Conservation (phyloP, 495 filamentous ascomycete genomes). For the Neurospora hispaniola region DNA sequence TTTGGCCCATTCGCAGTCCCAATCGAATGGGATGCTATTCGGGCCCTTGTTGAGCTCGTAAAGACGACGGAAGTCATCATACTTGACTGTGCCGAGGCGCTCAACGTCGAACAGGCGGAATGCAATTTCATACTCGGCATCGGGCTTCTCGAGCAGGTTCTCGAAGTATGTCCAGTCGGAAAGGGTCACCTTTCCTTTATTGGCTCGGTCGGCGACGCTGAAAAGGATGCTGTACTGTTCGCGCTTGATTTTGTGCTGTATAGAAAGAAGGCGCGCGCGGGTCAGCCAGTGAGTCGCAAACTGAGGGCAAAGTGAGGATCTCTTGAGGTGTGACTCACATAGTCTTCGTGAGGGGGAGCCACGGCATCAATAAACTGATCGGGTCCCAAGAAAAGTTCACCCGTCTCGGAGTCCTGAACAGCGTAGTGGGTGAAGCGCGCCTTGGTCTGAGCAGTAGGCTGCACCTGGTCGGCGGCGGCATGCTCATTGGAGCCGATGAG, state of each 20-base stretch:
- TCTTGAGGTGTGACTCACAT: slow-evolving; percentile 48
- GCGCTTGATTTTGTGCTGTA: slow-evolving; percentile 90
- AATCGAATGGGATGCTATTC: slow-evolving; percentile 84
- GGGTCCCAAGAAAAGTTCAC: slow-evolving; percentile 67
- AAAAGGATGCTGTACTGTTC: slow-evolving; percentile 93
- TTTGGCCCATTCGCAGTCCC: slow-evolving; percentile 94
- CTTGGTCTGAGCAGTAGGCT: slow-evolving; percentile 59
- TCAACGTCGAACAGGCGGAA: slow-evolving; percentile 91
- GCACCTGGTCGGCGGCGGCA: slow-evolving; percentile 21
- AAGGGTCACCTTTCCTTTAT: slow-evolving; percentile 59
- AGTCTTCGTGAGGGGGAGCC: slow-evolving; percentile 80
- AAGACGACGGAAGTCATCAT: slow-evolving; percentile 69
- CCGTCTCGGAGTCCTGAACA: slow-evolving; percentile 58
- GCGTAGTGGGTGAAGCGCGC: slow-evolving; percentile 70
- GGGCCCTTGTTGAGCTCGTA: slow-evolving; percentile 75
- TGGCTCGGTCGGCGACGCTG: slow-evolving; percentile 69
- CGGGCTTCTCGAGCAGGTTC: slow-evolving; percentile 85
- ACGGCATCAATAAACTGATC: slow-evolving; percentile 85
- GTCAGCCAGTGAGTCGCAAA: slow-evolving; percentile 17
- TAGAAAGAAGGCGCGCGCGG: neutral
- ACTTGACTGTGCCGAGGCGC: slow-evolving; percentile 71
- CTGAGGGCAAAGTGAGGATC: slow-evolving; percentile 5
- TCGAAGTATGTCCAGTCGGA: slow-evolving; percentile 88
- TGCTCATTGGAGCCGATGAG: slow-evolving; percentile 55
- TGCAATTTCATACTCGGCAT: slow-evolving; percentile 97